A percentile compares a stretch with the other conserved stretches of the same genome.
These are phyloP conservation scores for Whalleya microplaca DNA, from an alignment of 2,329 filamentous ascomycete species.

Conservation along the genomic window DNA sequence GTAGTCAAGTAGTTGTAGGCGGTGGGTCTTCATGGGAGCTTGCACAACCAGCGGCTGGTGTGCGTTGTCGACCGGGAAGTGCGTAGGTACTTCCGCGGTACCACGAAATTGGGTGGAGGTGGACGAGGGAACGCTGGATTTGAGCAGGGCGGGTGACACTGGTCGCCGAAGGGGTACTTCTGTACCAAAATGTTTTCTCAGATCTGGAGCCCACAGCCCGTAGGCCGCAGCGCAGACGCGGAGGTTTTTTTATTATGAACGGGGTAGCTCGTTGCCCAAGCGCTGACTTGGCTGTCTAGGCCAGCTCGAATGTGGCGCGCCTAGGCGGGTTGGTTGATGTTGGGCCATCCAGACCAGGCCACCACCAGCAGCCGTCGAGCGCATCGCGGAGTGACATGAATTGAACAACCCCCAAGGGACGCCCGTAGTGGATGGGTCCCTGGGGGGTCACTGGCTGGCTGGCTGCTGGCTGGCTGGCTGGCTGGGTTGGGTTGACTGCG, in stretches of 20 bases:
- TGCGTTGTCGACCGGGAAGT: slow-evolving; percentile 32
- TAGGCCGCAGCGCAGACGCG: slow-evolving; percentile 21
- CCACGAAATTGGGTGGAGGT: slow-evolving; percentile 36
- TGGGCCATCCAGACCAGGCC: slow-evolving; percentile 13
- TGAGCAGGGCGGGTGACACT: slow-evolving; percentile 35
- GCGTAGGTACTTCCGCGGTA: slow-evolving; percentile 38
- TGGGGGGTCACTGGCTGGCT: slow-evolving; percentile 14
- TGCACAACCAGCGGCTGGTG: slow-evolving; percentile 29
- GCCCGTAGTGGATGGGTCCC: slow-evolving; percentile 10
- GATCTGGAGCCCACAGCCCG: slow-evolving; percentile 18
- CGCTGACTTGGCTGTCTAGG: slow-evolving; percentile 24
- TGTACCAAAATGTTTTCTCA: slow-evolving; percentile 8
- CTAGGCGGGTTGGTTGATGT: slow-evolving; percentile 15
- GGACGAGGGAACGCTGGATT: slow-evolving; percentile 28
- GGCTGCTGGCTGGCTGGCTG: slow-evolving; percentile 10
- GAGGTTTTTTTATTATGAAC: slow-evolving; percentile 16
- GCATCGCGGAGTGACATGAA: not conserved
- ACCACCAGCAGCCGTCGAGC: not conserved
- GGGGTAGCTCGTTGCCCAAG: slow-evolving; percentile 21
- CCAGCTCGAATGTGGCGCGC: slow-evolving; percentile 13
- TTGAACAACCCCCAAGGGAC: not conserved
- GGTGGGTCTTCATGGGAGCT: slow-evolving; percentile 32
- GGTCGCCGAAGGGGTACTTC: slow-evolving; percentile 29
- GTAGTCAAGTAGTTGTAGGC: slow-evolving; percentile 38
- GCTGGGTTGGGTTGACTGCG: slow-evolving; percentile 7